These are phyloP conservation scores for Emmonsiellopsis sp. DNA, from an alignment of 2,329 filamentous ascomycete genomes.

Conservation along the genomic window DNA sequence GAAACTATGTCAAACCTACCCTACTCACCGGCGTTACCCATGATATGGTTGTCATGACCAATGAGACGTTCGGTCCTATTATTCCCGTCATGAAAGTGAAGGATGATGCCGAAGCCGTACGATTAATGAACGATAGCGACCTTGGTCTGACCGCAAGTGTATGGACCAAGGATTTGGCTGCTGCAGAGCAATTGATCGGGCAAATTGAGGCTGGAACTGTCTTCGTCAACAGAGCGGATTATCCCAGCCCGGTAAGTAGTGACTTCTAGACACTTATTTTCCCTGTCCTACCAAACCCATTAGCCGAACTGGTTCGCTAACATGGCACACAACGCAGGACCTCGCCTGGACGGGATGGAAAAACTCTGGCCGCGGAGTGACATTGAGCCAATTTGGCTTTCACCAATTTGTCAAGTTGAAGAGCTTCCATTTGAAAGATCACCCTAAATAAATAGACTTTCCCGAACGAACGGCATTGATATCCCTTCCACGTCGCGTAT, in stretches of 20 bases:
- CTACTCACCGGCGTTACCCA: constrained; percentile 73
- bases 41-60: constrained; percentile 78
- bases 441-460: constrained; percentile 41
- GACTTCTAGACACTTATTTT: constrained; percentile 9
- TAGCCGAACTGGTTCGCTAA: constrained; percentile 2
- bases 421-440: constrained; percentile 87
- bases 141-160: constrained; percentile 94
- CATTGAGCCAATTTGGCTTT: constrained; percentile 80
- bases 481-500: too few relatives aligned
- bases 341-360: constrained; percentile 98
- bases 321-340: constrained; percentile 48
- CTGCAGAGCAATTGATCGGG: constrained; percentile 67
- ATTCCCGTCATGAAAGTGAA: constrained; percentile 84
- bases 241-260: constrained; percentile 73
- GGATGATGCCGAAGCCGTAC: constrained; percentile 69
- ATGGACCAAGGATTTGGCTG: constrained; percentile 80
- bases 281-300: constrained; percentile 6
- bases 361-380: constrained; percentile 87
- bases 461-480: not conserved
- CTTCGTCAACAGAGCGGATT: constrained; percentile 92
- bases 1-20: constrained; percentile 83
- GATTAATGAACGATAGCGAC: constrained; percentile 87
- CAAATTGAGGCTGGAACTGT: constrained; percentile 87
- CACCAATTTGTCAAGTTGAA: constrained; percentile 95
- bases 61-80: constrained; percentile 91